These are phyloP conservation scores for Eleusine coracana DNA, from an alignment of 176 grass and related monocot species.

Conservation along the genomic window DNA sequence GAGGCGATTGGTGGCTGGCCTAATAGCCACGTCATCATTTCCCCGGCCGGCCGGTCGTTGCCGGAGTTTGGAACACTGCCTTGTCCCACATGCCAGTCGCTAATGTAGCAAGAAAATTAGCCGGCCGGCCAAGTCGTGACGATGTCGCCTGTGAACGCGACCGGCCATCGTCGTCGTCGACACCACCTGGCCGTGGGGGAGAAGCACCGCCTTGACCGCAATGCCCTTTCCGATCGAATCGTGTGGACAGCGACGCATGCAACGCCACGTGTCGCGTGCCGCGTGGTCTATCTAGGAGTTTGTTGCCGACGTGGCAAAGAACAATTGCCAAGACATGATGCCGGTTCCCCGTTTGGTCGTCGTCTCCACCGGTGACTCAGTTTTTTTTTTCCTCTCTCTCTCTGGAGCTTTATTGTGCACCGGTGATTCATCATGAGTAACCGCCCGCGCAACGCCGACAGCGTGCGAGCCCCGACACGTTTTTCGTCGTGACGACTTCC, in stretches of 20 bases:
- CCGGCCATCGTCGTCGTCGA: neutral
- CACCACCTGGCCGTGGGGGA: no score
- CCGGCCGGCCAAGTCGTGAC: neutral
- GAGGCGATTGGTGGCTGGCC: neutral
- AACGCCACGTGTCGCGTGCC: neutral
- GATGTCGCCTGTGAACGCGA: neutral
- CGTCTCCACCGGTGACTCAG: no score
- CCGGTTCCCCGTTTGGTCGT: no score
- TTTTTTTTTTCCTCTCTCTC: no score
- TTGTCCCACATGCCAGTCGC: neutral
- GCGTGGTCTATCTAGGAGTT: no score
- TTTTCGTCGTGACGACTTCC: no score
- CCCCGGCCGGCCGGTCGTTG: neutral
- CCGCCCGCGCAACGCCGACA: neutral
- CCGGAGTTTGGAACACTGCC: neutral
- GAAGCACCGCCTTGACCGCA: neutral
- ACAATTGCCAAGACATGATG: neutral
- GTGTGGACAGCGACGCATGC: neutral
- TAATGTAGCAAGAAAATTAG: neutral
- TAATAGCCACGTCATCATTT: neutral
- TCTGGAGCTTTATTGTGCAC: no score
- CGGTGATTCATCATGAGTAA: no score
- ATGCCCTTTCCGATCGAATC: neutral
- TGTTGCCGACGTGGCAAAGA: neutral
- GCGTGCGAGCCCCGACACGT: neutral